A percentile compares a stretch with the other conserved stretches of the same genome.
These are phyloP conservation scores for Sporothrix schenckii DNA, from an alignment of 2,329 filamentous ascomycete species.

Conservation along the genomic window DNA sequence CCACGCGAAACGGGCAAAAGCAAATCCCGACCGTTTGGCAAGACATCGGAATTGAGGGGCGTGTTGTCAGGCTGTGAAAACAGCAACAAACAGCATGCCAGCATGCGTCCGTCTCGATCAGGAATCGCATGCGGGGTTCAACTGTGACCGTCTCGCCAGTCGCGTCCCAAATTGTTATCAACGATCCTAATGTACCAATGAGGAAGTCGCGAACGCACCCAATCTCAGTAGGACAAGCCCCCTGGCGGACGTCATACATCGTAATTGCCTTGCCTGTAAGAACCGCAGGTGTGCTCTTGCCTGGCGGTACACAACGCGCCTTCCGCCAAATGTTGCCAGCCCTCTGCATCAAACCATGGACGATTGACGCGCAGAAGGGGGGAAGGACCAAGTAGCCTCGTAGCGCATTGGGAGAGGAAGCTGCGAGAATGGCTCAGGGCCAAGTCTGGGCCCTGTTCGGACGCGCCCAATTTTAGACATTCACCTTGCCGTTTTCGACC, in stretches of 20 bases:
- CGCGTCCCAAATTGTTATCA: slow-evolving; percentile 20
- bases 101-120: neutral
- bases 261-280: too few species aligned
- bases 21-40: slow-evolving; percentile 33
- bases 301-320: slow-evolving; percentile 1
- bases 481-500: neutral
- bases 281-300: slow-evolving; percentile 5
- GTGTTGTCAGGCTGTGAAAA: neutral
- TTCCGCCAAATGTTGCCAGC: neutral
- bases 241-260: neutral
- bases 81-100: neutral
- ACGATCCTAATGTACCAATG: slow-evolving; percentile 1
- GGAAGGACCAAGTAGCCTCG: neutral
- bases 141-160: neutral
- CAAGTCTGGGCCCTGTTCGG: neutral
- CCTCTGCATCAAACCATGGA: neutral
- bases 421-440: neutral
- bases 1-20: neutral
- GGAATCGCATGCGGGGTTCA: slow-evolving; percentile 3
- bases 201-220: neutral
- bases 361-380: neutral
- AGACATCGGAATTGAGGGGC: neutral
- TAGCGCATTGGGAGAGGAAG: neutral
- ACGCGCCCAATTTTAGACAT: neutral
- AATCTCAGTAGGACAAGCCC: neutral